phyloP scores from a whole-genome alignment of 140 eudicot species.

The Oenanthe javanica region DNA sequence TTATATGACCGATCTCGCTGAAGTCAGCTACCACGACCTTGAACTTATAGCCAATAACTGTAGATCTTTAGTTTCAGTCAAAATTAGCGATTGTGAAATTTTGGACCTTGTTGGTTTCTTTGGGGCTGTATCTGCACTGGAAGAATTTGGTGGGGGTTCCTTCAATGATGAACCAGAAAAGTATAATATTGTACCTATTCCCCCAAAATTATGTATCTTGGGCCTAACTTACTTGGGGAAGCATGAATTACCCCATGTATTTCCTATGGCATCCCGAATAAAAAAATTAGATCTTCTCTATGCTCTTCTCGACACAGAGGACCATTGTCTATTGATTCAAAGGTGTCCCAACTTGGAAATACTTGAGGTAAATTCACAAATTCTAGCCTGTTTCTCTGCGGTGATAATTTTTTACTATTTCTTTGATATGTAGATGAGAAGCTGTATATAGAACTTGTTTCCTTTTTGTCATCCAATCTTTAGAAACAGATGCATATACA shows the following conservation, averaged over 20 bases:
- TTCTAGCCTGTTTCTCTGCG: not conserved
- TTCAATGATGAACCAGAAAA: constrained; percentile 36
- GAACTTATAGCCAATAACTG: constrained; percentile 52
- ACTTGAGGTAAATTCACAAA: constrained; percentile 62
- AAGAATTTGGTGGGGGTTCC: constrained; percentile 66
- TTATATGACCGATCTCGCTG: constrained; percentile 51
- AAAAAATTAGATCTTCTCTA: constrained; percentile 74
- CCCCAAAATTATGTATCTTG: constrained; percentile 44
- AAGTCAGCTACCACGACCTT: constrained; percentile 38
- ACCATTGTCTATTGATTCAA: constrained; percentile 58
- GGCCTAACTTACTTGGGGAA: constrained; percentile 59
- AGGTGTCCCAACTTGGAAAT: constrained; percentile 74
- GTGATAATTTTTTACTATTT: not conserved
- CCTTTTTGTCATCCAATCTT: not conserved
- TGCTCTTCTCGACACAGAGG: constrained; percentile 72
- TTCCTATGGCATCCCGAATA: constrained; percentile 57
- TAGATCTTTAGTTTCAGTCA: constrained; percentile 39
- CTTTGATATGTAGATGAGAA: not conserved
- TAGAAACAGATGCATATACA: too few species aligned
- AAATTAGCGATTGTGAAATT: constrained; percentile 52
- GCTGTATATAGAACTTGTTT: not conserved
- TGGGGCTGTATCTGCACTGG: constrained; percentile 32
- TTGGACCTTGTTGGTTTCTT: constrained; percentile 45
- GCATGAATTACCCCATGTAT: constrained; percentile 55
- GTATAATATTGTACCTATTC: constrained; percentile 38